Evolutionary conservation across 495 filamentous ascomycete genomes (phyloP).

Genomic region (Astrocystis sublimbata): DNA sequence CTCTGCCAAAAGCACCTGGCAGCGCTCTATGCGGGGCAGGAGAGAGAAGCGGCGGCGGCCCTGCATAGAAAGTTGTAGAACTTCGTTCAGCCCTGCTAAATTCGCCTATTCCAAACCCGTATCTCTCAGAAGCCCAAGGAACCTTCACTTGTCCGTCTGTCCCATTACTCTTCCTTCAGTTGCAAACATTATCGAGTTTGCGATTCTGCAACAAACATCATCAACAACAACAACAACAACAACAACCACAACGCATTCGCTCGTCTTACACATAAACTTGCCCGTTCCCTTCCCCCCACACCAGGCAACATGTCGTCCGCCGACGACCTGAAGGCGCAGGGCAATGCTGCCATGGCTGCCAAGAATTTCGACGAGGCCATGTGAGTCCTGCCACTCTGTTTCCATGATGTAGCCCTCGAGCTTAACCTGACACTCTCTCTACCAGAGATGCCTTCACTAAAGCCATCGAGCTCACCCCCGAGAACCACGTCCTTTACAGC

Average conservation of each 20-base stretch:
- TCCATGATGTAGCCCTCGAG: conserved; percentile 16
- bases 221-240: no score
- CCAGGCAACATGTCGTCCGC: conserved; percentile 46
- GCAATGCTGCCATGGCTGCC: conserved; percentile 95
- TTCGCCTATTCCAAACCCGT: conserved; percentile 5
- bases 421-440: background rate
- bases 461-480: conserved; percentile 84
- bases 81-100: conserved; percentile 16
- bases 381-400: conserved; percentile 56
- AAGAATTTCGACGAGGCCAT: conserved; percentile 96
- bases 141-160: no score
- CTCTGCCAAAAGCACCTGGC: conserved; percentile 15
- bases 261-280: background rate
- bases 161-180: background rate
- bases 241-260: no score
- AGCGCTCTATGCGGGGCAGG: no score
- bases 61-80: conserved; percentile 37
- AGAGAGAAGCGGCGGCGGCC: background rate
- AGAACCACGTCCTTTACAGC: conserved; percentile 95
- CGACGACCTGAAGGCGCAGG: conserved; percentile 83
- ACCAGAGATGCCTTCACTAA: conserved; percentile 86
- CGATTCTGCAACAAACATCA: background rate
- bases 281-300: background rate
- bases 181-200: background rate
- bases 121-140: no score